Evolutionary conservation across 2,329 filamentous ascomycete genomes (phyloP).

Genomic region (Phoma sp.): DNA sequence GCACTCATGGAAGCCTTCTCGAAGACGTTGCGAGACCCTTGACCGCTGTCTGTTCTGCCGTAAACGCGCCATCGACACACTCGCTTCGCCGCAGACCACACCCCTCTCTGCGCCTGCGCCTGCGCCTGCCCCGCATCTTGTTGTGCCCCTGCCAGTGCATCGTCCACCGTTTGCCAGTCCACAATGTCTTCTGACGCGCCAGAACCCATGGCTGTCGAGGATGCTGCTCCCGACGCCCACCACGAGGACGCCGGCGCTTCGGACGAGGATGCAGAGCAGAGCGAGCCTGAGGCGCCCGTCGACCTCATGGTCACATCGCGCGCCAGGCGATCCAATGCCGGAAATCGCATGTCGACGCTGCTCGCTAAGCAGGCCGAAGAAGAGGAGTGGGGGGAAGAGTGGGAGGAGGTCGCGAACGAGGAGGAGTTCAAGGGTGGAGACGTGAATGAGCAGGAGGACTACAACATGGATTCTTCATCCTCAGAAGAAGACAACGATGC

Average conservation of each 20-base stretch:
- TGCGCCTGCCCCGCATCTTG: slow-evolving; percentile 28
- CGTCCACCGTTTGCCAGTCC: neutral
- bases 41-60: slow-evolving; percentile 22
- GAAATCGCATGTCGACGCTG: slow-evolving; percentile 51
- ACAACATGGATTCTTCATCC: slow-evolving; percentile 80
- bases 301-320: slow-evolving; percentile 50
- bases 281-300: slow-evolving; percentile 37
- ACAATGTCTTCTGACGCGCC: slow-evolving; percentile 23
- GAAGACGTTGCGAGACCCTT: slow-evolving; percentile 33
- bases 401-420: slow-evolving; percentile 70
- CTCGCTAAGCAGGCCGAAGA: slow-evolving; percentile 47
- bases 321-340: slow-evolving; percentile 48
- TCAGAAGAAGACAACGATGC: slow-evolving; percentile 75
- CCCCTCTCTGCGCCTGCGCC: slow-evolving; percentile 23
- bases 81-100: slow-evolving; percentile 29
- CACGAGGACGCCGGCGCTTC: slow-evolving; percentile 24
- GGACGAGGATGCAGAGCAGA: slow-evolving; percentile 25
- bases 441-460: slow-evolving; percentile 68
- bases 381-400: slow-evolving; percentile 55
- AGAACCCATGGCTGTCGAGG: slow-evolving; percentile 21
- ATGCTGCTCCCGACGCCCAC: slow-evolving; percentile 21
- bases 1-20: slow-evolving; percentile 33
- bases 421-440: slow-evolving; percentile 59
- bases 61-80: slow-evolving; percentile 17
- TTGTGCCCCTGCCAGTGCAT: neutral